Base-by-base conservation (phyloP, 371 early-diverging fungal genomes). In the Mortierella sp. region DNA sequence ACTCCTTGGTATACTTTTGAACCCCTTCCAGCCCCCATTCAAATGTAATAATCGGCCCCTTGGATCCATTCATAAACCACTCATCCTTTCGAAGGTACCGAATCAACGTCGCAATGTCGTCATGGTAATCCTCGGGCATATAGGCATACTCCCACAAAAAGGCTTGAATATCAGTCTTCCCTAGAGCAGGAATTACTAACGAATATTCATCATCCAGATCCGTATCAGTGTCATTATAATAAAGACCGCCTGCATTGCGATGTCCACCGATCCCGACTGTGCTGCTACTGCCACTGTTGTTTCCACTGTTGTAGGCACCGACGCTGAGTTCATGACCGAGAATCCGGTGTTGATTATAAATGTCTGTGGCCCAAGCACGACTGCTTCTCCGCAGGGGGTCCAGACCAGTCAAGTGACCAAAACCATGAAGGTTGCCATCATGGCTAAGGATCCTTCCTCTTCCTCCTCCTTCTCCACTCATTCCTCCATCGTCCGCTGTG, bases 141-240 rank as follows among this genome's bases (percentile, higher is more conserved):
- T 79, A 79, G 1, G 79, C 79, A 26, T 79, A 79, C 16, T 79
- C 79, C 79, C 79, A 79, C 16, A 79, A 64, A 52, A 79, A 79
- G n/a, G 72, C 60, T 57, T 79, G 79, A 16, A 79, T 69, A 14
- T 79, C 79, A 14, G 73, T 63, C 26, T 72, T 72, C 51, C 73
- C 66, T 21, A 79, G 65, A 1, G 69, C 73, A 7, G 79, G 79
- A n/a, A 79, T 79, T 14, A 55, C 28, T 7, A 79, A 46, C 5
- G 65, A 71, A 26, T 71, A 76, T 47, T 76, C 76, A 25, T 76
- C 76, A 21, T 76, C 72, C 25, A 71, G 55, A 43, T 76, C 76
- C 0, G 70, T 71, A 14, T 76, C 76, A 23, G 64, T 60, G 25
- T 75, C 71, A 9, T 43, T 45, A 52, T 48, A 7, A n/a, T 57